A percentile compares a stretch with the other conserved stretches of the same genome.
These are phyloP conservation scores for Alternaria ventricosa DNA, from an alignment of 2,329 filamentous ascomycete species.

Conservation along the genomic window DNA sequence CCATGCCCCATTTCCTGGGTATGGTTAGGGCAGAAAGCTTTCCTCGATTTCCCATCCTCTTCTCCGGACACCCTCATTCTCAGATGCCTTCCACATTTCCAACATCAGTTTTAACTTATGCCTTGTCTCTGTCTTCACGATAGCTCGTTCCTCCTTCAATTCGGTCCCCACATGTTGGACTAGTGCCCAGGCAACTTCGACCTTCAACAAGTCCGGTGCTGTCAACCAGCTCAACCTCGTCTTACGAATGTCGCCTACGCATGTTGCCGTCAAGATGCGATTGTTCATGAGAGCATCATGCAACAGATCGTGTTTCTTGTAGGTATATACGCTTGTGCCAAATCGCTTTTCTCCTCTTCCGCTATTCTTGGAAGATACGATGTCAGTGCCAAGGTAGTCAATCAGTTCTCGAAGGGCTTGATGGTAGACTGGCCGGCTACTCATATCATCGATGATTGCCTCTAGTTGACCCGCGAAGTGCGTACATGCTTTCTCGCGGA, in stretches of 20 bases:
- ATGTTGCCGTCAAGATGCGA: constrained; percentile 18
- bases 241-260: constrained; percentile 32
- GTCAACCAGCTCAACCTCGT: constrained; percentile 31
- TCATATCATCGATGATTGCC: constrained; percentile 19
- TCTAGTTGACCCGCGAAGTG: constrained; percentile 23
- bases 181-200: constrained; percentile 33
- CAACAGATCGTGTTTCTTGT: background rate
- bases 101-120: constrained; percentile 16
- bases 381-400: background rate
- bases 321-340: background rate
- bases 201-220: constrained; percentile 25
- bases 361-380: background rate
- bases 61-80: constrained; percentile 37
- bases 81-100: constrained; percentile 24
- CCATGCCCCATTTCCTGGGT: background rate
- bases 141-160: background rate
- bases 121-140: background rate
- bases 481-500: constrained; percentile 20
- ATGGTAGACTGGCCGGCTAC: constrained; percentile 23
- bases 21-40: background rate
- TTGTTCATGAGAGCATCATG: constrained; percentile 17
- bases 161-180: constrained; percentile 1
- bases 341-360: background rate
- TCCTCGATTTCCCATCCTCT: constrained; percentile 9
- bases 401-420: constrained; percentile 14